Conservation (phyloP, 2,329 filamentous ascomycete species). For the Microdochium bolleyi region DNA sequence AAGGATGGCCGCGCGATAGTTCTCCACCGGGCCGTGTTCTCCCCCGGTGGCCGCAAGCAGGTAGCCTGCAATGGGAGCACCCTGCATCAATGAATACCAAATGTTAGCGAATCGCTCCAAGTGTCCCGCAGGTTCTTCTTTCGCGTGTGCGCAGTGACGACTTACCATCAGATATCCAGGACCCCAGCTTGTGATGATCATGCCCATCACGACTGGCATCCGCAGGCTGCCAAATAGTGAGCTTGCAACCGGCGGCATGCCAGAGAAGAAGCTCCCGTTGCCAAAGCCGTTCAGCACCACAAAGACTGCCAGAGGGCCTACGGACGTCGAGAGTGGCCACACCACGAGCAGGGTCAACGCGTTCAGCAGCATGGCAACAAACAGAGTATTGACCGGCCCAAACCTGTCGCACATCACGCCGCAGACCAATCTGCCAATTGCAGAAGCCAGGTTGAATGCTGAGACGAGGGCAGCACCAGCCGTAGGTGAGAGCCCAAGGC, state of each 20-base stretch:
- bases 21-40: slow-evolving; percentile 35
- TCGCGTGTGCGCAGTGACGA: background rate
- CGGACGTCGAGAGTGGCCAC: slow-evolving; percentile 35
- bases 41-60: slow-evolving; percentile 44
- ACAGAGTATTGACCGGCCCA: slow-evolving; percentile 33
- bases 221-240: slow-evolving; percentile 33
- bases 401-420: slow-evolving; percentile 32
- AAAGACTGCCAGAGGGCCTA: slow-evolving; percentile 35
- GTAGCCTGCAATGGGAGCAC: slow-evolving; percentile 37
- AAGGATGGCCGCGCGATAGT: slow-evolving; percentile 54
- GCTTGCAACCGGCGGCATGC: slow-evolving; percentile 39
- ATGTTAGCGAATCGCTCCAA: too few relatives aligned
- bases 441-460: slow-evolving; percentile 38
- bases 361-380: slow-evolving; percentile 30
- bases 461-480: slow-evolving; percentile 36
- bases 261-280: slow-evolving; percentile 41
- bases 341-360: slow-evolving; percentile 36
- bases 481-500: slow-evolving; percentile 28
- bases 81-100: slow-evolving; percentile 13
- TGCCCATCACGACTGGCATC: slow-evolving; percentile 36
- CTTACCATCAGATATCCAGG: slow-evolving; percentile 37
- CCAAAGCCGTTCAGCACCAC: slow-evolving; percentile 37
- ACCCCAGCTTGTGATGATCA: slow-evolving; percentile 39
- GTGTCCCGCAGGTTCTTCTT: background rate
- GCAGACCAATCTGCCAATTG: slow-evolving; percentile 33